Percentiles rank a stretch among this genome's conserved stretches.
These are phyloP conservation scores for Apostasia ramifera DNA, from an alignment of 106 monocot species.

Conservation along the genomic window DNA sequence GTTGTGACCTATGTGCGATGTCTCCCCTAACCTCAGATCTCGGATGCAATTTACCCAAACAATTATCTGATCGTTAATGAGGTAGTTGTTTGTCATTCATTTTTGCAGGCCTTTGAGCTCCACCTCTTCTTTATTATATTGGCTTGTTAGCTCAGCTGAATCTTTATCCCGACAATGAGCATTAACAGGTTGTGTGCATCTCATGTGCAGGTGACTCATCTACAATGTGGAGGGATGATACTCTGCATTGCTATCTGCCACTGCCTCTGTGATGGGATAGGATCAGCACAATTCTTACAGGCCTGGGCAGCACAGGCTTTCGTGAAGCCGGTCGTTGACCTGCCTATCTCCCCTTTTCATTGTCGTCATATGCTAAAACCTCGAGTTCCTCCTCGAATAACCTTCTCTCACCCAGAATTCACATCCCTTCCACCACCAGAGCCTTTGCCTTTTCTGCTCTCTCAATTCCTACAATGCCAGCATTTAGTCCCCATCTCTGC, in stretches of 20 bases:
- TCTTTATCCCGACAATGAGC: background rate
- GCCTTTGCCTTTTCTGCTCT: slow-evolving; percentile 6
- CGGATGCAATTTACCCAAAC: no score
- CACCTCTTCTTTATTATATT: no score
- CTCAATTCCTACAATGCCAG: slow-evolving; percentile 46
- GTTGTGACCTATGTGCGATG: no score
- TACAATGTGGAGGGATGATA: slow-evolving; percentile 83
- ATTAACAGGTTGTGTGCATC: background rate
- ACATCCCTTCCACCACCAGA: background rate
- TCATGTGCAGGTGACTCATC: slow-evolving; percentile 51
- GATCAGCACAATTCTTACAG: slow-evolving; percentile 63
- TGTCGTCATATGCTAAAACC: slow-evolving; percentile 50
- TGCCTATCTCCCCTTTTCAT: slow-evolving; percentile 41
- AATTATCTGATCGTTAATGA: no score
- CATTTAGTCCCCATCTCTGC: slow-evolving; percentile 52
- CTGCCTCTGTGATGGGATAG: slow-evolving; percentile 73
- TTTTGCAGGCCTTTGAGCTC: no score
- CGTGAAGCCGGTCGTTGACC: slow-evolving; percentile 13
- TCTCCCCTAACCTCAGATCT: no score
- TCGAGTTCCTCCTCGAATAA: slow-evolving; percentile 21
- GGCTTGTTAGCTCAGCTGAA: background rate
- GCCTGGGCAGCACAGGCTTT: slow-evolving; percentile 58
- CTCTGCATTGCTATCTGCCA: slow-evolving; percentile 69
- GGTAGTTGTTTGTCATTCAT: no score
- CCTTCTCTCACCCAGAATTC: slow-evolving; percentile 54